Evolutionary conservation across 2,329 filamentous ascomycete genomes (phyloP), one percentile per base, ranked within the genome.

Genomic region (Paracorniculantispora psalliotae): DNA sequence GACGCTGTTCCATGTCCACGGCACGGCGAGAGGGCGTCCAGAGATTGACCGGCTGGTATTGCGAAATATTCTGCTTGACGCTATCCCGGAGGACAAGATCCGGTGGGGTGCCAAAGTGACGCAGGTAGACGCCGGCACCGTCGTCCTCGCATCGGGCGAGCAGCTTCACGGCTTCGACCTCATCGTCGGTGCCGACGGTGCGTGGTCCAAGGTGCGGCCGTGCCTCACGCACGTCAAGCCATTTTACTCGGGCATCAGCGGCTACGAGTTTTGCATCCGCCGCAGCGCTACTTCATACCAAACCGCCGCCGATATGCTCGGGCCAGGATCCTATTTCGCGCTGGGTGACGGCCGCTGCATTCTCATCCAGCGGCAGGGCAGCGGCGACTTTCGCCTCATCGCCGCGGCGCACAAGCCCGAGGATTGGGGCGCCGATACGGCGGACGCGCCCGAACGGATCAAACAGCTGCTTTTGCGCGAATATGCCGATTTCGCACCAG

Each of bases 1-100:
- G 17, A 65, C 69, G 8, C 67, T 70, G 12, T 65, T 75, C 5
- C 67, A 17, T 8, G 9, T 69, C 8, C 68, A 69, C 6, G 66
- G 70, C 13, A 46, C 41, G 15, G 49, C 56, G 17, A 47, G 33
- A 3, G 41, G 41, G 3, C 41, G 41, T 8, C 51, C 59, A 2
- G 55, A 57, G 65, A 82, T 83, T 60, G 80, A 83, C 67, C 75
- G 79, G n/a, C 57, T 67, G 9, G 62, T 69, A 26, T 66, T 81
- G 37, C 70, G 75, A 13, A 62, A 71, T 26, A 67, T 82, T 12
- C 69, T 81, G 17, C 65, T 74, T 35, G 71, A 77, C 46, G 74
- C 76, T 9, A 67, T 79, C n/a, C 71, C 79, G 0, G 63, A 68
- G 4, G 72, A 66, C 4, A 75, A 66, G 51, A 73, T 81, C 30